Percentiles rank a stretch among this genome's conserved stretches.
These are phyloP conservation scores for Alternaria postmessia DNA, from an alignment of 2,329 filamentous ascomycete species.

Conservation along the genomic window DNA sequence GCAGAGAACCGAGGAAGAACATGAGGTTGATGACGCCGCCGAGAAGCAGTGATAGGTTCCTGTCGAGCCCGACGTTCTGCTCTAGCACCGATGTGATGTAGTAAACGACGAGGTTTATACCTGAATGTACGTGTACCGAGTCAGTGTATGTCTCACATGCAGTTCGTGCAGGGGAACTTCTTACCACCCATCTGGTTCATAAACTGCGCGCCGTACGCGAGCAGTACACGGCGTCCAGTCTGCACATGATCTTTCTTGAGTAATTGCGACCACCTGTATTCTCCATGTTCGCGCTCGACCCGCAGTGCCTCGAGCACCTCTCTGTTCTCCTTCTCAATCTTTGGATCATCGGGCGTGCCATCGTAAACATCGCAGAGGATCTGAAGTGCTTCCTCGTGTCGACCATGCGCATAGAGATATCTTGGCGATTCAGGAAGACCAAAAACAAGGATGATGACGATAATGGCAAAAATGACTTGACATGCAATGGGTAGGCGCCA, in stretches of 20 bases:
- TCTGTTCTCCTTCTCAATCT: conserved; percentile 63
- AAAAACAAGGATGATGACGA: conserved; percentile 55
- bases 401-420: conserved; percentile 38
- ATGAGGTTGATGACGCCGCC: conserved; percentile 53
- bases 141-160: not conserved
- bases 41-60: conserved; percentile 57
- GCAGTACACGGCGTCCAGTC: conserved; percentile 50
- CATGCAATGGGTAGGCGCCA: conserved; percentile 59
- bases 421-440: conserved; percentile 38
- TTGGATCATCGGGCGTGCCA: conserved; percentile 57
- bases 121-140: not conserved
- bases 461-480: conserved; percentile 55
- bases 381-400: conserved; percentile 58
- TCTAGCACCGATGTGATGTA: conserved; percentile 57
- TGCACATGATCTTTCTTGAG: conserved; percentile 53
- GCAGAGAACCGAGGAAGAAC: conserved; percentile 40
- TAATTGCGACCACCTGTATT: conserved; percentile 51
- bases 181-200: conserved; percentile 52
- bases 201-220: conserved; percentile 52
- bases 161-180: not conserved
- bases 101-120: conserved; percentile 39
- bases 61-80: conserved; percentile 56
- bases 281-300: conserved; percentile 49
- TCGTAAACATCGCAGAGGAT: conserved; percentile 61
- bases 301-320: conserved; percentile 49